Evolutionary conservation across 331 rosid genomes (phyloP).

Genomic region (Dryas integrifolia): DNA sequence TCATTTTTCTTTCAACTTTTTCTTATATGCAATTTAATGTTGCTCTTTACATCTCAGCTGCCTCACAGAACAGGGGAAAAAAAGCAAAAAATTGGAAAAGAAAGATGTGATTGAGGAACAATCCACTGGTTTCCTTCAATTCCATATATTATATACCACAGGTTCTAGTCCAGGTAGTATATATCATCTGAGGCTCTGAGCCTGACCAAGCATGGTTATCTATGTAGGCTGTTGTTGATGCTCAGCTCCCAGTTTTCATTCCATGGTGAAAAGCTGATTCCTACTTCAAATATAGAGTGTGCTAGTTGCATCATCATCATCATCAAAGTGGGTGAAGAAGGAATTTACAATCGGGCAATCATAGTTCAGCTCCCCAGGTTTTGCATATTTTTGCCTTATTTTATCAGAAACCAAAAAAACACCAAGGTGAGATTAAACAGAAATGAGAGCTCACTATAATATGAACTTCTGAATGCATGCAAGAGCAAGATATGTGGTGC

Average conservation of each 20-base stretch:
- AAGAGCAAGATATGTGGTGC: too few relatives aligned
- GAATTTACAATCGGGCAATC: constrained; percentile 78
- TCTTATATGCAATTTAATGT: background rate
- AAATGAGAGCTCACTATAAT: background rate
- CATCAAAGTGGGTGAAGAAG: constrained; percentile 67
- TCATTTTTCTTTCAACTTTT: background rate
- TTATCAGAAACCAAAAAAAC: constrained; percentile 13
- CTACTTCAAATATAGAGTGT: background rate
- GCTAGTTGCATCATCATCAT: constrained; percentile 10
- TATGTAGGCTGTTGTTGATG: background rate
- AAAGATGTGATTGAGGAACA: background rate
- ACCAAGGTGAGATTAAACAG: background rate
- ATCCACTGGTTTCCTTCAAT: background rate
- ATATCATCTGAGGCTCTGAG: too few relatives aligned
- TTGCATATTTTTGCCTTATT: constrained; percentile 68
- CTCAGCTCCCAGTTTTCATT: too few relatives aligned
- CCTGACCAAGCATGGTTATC: too few relatives aligned
- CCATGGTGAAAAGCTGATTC: too few relatives aligned
- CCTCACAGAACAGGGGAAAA: too few relatives aligned
- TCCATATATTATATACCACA: too few relatives aligned
- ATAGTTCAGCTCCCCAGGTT: constrained; percentile 77
- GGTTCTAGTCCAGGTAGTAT: too few relatives aligned
- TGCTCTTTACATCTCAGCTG: too few relatives aligned
- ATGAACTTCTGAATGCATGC: background rate
- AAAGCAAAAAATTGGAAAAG: background rate